phyloP scores from a whole-genome alignment of 345 rosid species.

The Sisymbrium altissimum region DNA sequence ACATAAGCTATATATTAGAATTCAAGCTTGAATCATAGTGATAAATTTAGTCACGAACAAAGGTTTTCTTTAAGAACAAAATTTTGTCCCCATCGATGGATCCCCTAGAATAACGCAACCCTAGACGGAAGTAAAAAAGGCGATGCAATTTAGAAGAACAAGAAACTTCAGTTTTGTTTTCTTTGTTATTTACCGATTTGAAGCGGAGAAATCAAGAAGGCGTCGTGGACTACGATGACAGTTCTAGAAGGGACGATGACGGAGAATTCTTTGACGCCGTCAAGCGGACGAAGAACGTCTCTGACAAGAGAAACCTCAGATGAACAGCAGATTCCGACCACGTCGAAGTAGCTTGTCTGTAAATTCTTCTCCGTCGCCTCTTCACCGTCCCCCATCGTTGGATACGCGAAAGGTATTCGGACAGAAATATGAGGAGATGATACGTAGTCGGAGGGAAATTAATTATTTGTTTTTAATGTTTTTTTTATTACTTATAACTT shows the following conservation, averaged over 20 bases:
- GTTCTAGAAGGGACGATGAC: slow-evolving; percentile 77
- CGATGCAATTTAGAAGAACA: too few species aligned
- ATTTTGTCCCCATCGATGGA: too few species aligned
- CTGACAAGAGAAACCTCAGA: slow-evolving; percentile 74
- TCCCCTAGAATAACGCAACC: too few species aligned
- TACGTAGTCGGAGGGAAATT: slow-evolving; percentile 10
- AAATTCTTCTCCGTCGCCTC: slow-evolving; percentile 22
- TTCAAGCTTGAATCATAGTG: not conserved
- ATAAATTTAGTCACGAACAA: too few species aligned
- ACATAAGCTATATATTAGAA: not conserved
- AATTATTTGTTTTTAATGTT: too few species aligned
- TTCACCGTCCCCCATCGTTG: slow-evolving; percentile 3
- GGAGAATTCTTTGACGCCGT: slow-evolving; percentile 61
- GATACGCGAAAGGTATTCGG: not conserved
- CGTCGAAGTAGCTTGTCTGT: slow-evolving; percentile 83
- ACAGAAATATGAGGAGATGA: too few species aligned
- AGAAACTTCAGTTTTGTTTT: too few species aligned
- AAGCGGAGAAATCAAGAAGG: slow-evolving; percentile 52
- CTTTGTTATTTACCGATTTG: too few species aligned
- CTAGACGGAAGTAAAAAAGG: too few species aligned
- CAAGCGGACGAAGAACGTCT: slow-evolving; percentile 50
- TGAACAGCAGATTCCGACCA: slow-evolving; percentile 77
- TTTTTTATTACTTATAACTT: not conserved
- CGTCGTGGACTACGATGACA: slow-evolving; percentile 76
- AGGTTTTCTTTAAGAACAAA: too few species aligned